Base-by-base conservation (phyloP, 768 basidiomycete species). In the Leccinellum luteum region DNA sequence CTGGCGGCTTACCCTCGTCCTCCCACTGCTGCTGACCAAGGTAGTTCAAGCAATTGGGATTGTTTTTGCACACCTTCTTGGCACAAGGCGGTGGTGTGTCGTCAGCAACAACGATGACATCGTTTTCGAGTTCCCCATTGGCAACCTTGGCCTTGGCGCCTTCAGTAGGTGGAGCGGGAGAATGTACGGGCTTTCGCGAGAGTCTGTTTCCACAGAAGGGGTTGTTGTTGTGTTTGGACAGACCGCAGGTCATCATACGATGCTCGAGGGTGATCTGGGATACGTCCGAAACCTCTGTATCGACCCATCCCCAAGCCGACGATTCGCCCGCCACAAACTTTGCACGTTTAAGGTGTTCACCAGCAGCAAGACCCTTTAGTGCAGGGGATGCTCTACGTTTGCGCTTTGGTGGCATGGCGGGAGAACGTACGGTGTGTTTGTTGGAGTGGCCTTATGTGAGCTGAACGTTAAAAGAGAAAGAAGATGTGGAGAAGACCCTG, bases 41-140 rank as follows among this genome's bases (percentile, higher is more conserved):
- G 73, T 92, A 86, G 69, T 94, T 96, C 54, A 95, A 75, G 71
- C 96, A 97, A 52, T 87, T 84, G 9, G 92, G 90, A 66, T 94
- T 95, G 50, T 73, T 72, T 64, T 81, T 86, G 73, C 96, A 98
- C 6, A 51, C 28, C 58, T 82, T 87, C 64, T 82, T 84, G 57
- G 69, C 77, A 66, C 92, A 93, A 15, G 69, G 64, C 4, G 74
- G 73, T 34, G 64, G 69, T 48, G 89, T 86, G 38, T 88, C 84
- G 54, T 90, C 89, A 1, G 87, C 86, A 35, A 90, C 78, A 19
- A 89, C 75, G 54, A 90, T 87, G 30, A 89, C 70, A 65, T 89
- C 86, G 60, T 83, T 83, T 49, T 79, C 79, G 17, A 78, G 71
- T 69, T 83, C 82, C 53, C 79, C 79, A 15, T 71, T 70, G 21